Base-by-base conservation (phyloP, 1,284 basidiomycete species). In the Flammula alnicola region DNA sequence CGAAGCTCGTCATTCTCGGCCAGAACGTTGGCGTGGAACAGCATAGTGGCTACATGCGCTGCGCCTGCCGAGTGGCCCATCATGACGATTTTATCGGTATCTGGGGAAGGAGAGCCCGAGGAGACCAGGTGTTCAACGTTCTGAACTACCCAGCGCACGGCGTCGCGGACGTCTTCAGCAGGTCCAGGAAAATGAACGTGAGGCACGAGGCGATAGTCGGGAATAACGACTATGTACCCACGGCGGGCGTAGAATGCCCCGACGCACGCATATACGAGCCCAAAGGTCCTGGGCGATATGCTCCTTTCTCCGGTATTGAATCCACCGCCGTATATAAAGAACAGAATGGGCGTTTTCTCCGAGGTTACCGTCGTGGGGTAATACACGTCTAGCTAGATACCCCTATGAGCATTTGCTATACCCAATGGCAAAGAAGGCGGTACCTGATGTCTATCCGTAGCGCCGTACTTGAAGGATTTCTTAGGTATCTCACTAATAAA, bases 241-340 rank as follows among this genome's bases (percentile, higher is more conserved):
- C 66, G 72, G 10, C 72, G 66, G 0, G 83, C 79, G 60, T 81
- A 87, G 70, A 79, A 86, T 4, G 80, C 68, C 0, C 77, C 84
- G 6, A 85, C 52, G 52, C 76, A 78, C n/a, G 70, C 68, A 59
- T 83, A 85, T 3, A 65, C 69, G 42, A 84, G 70, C 23, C 78
- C 76, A 31, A 69, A 69, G 0, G 81, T 77, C 11, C 74, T 63
- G 0, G 76, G 69, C 10, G 61, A 59, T 30, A 78, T 60, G 12
- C 65, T 70, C 27, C 80, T 75, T 1, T 71, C 68, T 1, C 84
- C 84, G 0, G 63, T 61, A 49, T 68, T 66, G 61, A 83, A 84
- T 1, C 83, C 83, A 4, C 84, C 85, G 1, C 84, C 85, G 53
- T 87, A 86, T 35, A 80, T 55, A 63, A 79, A 86, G 63, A 86